Evolutionary conservation across 257 asterid genomes (phyloP).

Genomic region (Fraxinus cuspidata): DNA sequence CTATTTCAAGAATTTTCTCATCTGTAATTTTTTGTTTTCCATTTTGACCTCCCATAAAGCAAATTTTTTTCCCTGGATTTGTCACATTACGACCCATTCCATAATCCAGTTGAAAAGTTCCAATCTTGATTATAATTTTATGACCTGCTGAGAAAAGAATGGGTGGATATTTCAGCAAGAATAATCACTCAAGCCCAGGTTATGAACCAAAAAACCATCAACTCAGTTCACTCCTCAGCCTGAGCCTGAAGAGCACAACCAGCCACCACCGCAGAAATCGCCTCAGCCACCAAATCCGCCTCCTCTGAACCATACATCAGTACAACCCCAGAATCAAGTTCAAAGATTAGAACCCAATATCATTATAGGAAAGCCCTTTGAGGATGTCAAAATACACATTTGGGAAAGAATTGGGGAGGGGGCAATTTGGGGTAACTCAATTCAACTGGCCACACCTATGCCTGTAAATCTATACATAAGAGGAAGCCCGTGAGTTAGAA

Average conservation of each 20-base stretch:
- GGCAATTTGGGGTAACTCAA: slow-evolving; percentile 71
- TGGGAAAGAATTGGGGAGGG: slow-evolving; percentile 68
- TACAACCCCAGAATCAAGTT: slow-evolving; percentile 29
- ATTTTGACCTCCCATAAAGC: too few species aligned
- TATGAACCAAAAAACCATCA: slow-evolving; percentile 32
- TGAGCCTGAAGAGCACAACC: neutral
- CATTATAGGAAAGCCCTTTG: slow-evolving; percentile 66
- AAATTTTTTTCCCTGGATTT: too few species aligned
- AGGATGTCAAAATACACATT: slow-evolving; percentile 48
- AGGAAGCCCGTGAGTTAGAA: slow-evolving; percentile 63
- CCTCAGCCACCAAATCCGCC: slow-evolving; percentile 26
- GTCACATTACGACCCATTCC: too few species aligned
- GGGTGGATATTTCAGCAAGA: slow-evolving; percentile 67
- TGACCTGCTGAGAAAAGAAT: slow-evolving; percentile 20
- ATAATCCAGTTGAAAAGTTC: slow-evolving; percentile 24
- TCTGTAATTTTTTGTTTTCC: too few species aligned
- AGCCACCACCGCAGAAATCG: slow-evolving; percentile 19
- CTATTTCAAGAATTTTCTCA: too few species aligned
- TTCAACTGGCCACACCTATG: slow-evolving; percentile 45
- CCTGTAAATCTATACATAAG: slow-evolving; percentile 64
- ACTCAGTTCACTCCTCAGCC: slow-evolving; percentile 25
- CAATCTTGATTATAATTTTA: slow-evolving; percentile 31
- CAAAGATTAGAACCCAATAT: slow-evolving; percentile 50
- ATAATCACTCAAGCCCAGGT: slow-evolving; percentile 26
- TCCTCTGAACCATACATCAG: slow-evolving; percentile 24